Conservation (phyloP, 148 eudicot genomes). For the Diospyros kaki region DNA sequence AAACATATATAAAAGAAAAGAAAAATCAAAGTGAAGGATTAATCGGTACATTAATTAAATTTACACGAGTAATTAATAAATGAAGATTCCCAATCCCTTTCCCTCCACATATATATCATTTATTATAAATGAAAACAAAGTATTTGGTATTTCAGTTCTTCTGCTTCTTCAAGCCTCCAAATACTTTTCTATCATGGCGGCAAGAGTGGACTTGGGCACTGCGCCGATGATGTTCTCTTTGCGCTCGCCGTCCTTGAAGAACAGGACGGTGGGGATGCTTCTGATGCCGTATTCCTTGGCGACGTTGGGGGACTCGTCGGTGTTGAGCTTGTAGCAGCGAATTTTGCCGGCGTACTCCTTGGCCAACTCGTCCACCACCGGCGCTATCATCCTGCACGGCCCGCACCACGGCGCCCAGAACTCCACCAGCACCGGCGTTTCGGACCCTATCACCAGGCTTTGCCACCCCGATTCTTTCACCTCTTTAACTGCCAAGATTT, state of each 20-base stretch:
- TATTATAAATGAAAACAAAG: too few species aligned
- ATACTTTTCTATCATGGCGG: conserved; percentile 52
- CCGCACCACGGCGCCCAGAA: conserved; percentile 90
- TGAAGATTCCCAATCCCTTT: too few species aligned
- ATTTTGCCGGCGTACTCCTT: conserved; percentile 61
- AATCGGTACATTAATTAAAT: too few species aligned
- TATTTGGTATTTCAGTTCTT: too few species aligned
- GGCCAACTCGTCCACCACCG: conserved; percentile 63
- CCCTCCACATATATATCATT: too few species aligned
- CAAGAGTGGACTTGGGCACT: conserved; percentile 57
- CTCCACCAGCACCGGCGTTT: conserved; percentile 54
- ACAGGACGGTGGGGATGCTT: conserved; percentile 65
- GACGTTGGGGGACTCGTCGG: conserved; percentile 54
- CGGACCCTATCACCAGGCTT: conserved; percentile 35
- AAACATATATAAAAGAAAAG: too few species aligned
- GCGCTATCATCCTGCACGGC: conserved; percentile 63
- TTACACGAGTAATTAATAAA: too few species aligned
- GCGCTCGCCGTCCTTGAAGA: conserved; percentile 66
- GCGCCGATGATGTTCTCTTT: conserved; percentile 65
- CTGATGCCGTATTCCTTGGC: conserved; percentile 56
- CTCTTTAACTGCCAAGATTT: conserved; percentile 28
- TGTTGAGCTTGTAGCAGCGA: conserved; percentile 58
- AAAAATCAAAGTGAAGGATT: too few species aligned
- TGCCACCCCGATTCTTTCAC: conserved; percentile 56
- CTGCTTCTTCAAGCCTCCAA: conserved; percentile 14